Percentiles rank a stretch among this genome's conserved stretches.
phyloP scores from a whole-genome alignment of 345 rosid genomes.

The Murraya paniculata region DNA sequence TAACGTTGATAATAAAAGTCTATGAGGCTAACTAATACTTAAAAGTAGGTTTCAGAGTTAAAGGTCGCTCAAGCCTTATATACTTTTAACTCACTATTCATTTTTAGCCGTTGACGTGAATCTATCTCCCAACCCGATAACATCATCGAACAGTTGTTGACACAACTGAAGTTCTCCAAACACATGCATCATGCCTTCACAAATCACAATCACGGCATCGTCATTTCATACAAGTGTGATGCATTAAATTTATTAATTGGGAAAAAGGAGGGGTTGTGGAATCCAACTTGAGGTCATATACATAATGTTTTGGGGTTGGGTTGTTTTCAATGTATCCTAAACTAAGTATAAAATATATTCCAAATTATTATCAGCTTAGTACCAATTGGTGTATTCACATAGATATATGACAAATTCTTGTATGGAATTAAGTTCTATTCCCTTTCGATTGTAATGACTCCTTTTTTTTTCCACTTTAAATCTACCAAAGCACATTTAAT shows the following conservation, averaged over 20 bases:
- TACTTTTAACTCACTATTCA: no score
- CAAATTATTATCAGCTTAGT: background rate
- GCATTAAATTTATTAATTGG: background rate
- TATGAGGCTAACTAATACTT: no score
- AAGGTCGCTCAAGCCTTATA: no score
- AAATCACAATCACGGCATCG: background rate
- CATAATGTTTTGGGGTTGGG: background rate
- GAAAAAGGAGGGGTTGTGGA: background rate
- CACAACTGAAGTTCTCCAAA: background rate
- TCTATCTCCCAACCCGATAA: no score
- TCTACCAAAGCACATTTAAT: background rate
- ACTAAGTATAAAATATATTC: background rate
- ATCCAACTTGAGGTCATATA: background rate
- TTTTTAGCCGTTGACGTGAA: no score
- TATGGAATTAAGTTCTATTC: constrained; percentile 2
- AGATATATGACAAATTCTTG: background rate
- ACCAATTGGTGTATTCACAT: background rate
- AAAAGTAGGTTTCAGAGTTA: no score
- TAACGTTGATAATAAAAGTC: no score
- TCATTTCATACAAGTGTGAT: background rate
- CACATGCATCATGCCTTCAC: background rate
- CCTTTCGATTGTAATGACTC: background rate
- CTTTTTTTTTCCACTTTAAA: background rate
- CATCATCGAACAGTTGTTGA: background rate
- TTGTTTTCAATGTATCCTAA: background rate